Conservation (phyloP, 2,329 filamentous ascomycete genomes). For the Xylogone sp. region DNA sequence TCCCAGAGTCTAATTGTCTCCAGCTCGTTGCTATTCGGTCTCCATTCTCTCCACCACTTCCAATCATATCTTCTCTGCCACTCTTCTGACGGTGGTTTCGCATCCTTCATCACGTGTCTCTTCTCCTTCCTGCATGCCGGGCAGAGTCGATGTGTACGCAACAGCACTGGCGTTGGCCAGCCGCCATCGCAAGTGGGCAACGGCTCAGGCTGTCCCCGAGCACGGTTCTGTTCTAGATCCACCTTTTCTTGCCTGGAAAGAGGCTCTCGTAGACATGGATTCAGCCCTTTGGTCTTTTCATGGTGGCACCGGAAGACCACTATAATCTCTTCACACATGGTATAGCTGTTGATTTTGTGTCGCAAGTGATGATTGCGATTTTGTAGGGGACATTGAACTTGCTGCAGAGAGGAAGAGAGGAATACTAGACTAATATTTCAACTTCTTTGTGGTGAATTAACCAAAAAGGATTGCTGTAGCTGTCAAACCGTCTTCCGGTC, state of each 20-base stretch:
- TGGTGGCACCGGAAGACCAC: background rate
- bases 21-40: background rate
- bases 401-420: background rate
- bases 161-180: background rate
- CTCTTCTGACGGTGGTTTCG: background rate
- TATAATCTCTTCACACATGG: background rate
- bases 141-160: background rate
- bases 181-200: background rate
- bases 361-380: background rate
- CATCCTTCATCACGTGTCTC: background rate
- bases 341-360: background rate
- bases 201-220: background rate
- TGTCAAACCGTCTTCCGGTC: no score
- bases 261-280: background rate
- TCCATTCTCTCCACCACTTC: background rate
- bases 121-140: background rate
- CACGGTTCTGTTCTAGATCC: background rate
- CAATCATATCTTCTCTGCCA: background rate
- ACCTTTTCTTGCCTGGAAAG: background rate
- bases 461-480: no score
- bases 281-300: background rate
- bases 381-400: background rate
- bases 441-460: no score
- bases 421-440: no score
- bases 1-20: background rate